Evolutionary conservation across 139 green algal genomes (phyloP).

Genomic region (Volvox reticuliferus): DNA sequence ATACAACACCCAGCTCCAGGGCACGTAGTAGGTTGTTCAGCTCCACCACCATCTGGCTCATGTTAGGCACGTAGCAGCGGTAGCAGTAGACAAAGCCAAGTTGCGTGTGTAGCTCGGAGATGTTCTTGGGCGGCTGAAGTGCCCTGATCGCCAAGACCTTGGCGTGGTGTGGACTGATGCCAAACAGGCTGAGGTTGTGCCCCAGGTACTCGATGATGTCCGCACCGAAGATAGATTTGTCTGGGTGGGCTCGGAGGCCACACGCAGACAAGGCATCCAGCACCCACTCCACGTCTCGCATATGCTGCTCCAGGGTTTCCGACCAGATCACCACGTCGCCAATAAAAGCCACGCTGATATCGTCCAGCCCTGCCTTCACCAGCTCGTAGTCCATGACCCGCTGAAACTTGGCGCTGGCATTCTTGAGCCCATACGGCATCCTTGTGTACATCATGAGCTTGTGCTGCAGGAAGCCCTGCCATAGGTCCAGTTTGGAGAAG

Average conservation of each 20-base stretch:
- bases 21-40: too few relatives aligned
- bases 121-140: too few relatives aligned
- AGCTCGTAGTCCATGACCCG: constrained; percentile 42
- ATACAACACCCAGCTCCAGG: too few relatives aligned
- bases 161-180: too few relatives aligned
- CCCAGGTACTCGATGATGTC: too few relatives aligned
- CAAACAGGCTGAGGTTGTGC: too few relatives aligned
- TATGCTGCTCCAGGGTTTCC: constrained; percentile 40
- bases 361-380: not conserved
- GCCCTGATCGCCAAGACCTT: too few relatives aligned
- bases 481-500: constrained; percentile 60
- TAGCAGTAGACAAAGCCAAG: too few relatives aligned
- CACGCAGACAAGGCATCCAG: constrained; percentile 3
- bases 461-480: constrained; percentile 52
- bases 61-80: too few relatives aligned
- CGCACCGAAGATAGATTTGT: constrained; percentile 48
- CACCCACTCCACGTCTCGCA: constrained; percentile 9
- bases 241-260: constrained; percentile 43
- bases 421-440: constrained; percentile 50
- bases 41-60: too few relatives aligned
- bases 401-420: constrained; percentile 46
- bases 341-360: constrained; percentile 45
- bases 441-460: constrained; percentile 17
- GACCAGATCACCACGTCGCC: constrained; percentile 48
- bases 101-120: too few relatives aligned